phyloP scores from a whole-genome alignment of 1,284 basidiomycete species.

The Irpex lacteus region DNA sequence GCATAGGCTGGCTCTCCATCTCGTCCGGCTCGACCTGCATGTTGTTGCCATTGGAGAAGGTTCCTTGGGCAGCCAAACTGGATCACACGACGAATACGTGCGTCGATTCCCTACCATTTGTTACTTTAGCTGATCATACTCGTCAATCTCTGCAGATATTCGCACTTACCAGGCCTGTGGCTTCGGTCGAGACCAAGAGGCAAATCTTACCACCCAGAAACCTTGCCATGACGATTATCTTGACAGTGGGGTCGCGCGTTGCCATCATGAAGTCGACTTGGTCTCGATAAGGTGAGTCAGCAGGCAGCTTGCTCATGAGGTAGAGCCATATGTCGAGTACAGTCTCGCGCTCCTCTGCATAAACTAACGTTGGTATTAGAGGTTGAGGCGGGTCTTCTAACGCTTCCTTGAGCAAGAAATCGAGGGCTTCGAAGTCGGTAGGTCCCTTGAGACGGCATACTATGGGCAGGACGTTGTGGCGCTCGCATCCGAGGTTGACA shows the following conservation, averaged over 20 bases:
- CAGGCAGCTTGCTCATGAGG: neutral
- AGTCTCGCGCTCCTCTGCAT: neutral
- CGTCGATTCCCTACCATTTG: neutral
- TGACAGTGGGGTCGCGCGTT: neutral
- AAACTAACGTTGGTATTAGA: neutral
- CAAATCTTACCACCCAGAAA: neutral
- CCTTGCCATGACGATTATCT: neutral
- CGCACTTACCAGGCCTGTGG: neutral
- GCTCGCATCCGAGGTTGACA: conserved; percentile 23
- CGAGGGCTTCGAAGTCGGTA: conserved; percentile 5
- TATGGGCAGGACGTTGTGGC: conserved; percentile 18
- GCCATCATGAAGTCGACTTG: neutral
- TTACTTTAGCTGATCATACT: neutral
- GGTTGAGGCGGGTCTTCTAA: neutral
- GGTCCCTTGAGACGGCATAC: conserved; percentile 4
- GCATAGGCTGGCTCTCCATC: too few species aligned
- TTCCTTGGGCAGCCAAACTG: too few species aligned
- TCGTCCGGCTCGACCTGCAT: too few species aligned
- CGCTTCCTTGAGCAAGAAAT: conserved; percentile 8
- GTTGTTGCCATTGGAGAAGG: too few species aligned
- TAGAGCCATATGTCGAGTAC: neutral
- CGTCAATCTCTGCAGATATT: neutral
- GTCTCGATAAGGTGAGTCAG: neutral
- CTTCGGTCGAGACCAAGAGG: neutral
- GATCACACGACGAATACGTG: too few species aligned